A percentile compares a stretch with the other conserved stretches of the same genome.
These are phyloP conservation scores for Pyrenophora graminea DNA, from an alignment of 2,329 filamentous ascomycete species.

Conservation along the genomic window DNA sequence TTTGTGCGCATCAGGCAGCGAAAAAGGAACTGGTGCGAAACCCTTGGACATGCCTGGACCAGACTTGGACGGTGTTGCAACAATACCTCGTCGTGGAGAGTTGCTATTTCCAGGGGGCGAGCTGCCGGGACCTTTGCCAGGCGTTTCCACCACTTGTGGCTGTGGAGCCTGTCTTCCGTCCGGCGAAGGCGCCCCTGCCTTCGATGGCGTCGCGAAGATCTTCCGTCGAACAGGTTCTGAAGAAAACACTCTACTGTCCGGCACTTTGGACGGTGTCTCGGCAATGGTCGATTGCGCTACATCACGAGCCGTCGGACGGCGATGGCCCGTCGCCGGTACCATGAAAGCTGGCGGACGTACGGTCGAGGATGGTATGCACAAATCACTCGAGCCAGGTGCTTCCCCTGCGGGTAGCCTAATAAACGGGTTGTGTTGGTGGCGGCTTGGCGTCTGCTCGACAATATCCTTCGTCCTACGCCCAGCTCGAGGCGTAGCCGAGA, in stretches of 20 bases:
- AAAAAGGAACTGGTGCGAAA: slow-evolving; percentile 9
- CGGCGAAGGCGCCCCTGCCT: slow-evolving; percentile 16
- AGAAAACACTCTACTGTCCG: slow-evolving; percentile 35
- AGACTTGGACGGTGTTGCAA: slow-evolving; percentile 28
- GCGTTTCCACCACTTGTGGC: slow-evolving; percentile 29
- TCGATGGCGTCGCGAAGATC: slow-evolving; percentile 43
- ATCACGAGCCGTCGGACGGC: slow-evolving; percentile 35
- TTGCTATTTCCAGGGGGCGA: slow-evolving; percentile 14
- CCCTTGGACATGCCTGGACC: slow-evolving; percentile 1
- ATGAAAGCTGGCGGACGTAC: slow-evolving; percentile 34
- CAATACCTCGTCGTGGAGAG: slow-evolving; percentile 15
- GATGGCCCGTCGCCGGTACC: slow-evolving; percentile 34
- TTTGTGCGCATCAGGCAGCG: slow-evolving; percentile 15
- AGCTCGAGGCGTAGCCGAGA: slow-evolving; percentile 51
- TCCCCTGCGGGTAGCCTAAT: slow-evolving; percentile 19
- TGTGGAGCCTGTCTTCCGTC: not conserved
- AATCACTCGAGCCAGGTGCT: slow-evolving; percentile 33
- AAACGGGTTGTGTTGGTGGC: slow-evolving; percentile 34
- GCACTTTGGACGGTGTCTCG: slow-evolving; percentile 51
- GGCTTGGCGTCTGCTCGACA: slow-evolving; percentile 35
- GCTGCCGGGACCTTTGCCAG: slow-evolving; percentile 23
- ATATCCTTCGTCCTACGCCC: slow-evolving; percentile 40
- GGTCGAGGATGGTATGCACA: slow-evolving; percentile 49
- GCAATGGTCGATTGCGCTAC: slow-evolving; percentile 39
- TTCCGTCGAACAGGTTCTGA: slow-evolving; percentile 31